Percentiles rank a stretch among this genome's conserved stretches.
Conservation (phyloP, 208 protist species). For the Blastocrithidia nonstop region DNA sequence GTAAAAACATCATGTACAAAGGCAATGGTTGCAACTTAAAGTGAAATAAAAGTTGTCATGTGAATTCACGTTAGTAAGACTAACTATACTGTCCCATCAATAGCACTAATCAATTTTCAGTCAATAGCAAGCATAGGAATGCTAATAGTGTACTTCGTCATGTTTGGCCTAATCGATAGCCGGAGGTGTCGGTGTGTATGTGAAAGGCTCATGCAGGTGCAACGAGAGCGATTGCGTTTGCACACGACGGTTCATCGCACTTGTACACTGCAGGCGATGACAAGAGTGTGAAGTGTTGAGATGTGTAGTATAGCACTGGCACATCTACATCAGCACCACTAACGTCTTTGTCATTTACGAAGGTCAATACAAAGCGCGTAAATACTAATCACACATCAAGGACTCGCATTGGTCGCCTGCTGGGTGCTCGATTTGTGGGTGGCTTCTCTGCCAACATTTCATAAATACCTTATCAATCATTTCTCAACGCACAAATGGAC, state of each 20-base stretch:
- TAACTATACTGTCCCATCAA: too few relatives aligned
- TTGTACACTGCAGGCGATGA: conserved; percentile 74
- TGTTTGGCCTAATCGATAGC: too few relatives aligned
- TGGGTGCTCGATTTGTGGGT: too few relatives aligned
- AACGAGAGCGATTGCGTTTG: conserved; percentile 47
- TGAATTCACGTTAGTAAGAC: too few relatives aligned
- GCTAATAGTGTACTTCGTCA: neutral
- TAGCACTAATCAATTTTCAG: too few relatives aligned
- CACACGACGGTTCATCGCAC: conserved; percentile 31
- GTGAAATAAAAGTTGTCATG: too few relatives aligned
- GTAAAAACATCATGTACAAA: neutral
- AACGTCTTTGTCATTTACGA: neutral
- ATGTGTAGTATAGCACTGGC: conserved; percentile 21
- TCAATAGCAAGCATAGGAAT: neutral
- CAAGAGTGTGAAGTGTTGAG: conserved; percentile 77
- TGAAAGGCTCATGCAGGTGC: conserved; percentile 52
- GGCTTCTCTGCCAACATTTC: too few relatives aligned
- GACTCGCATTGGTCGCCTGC: too few relatives aligned
- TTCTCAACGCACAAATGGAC: conserved; percentile 1
- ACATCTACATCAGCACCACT: neutral
- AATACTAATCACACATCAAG: too few relatives aligned
- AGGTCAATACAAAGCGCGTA: too few relatives aligned
- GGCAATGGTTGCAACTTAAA: neutral
- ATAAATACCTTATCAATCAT: too few relatives aligned
- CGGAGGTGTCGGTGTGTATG: conserved; percentile 7